Percentiles rank a stretch among this genome's conserved stretches.
Conservation (phyloP, 768 basidiomycete species). For the Suillus tomentosus region DNA sequence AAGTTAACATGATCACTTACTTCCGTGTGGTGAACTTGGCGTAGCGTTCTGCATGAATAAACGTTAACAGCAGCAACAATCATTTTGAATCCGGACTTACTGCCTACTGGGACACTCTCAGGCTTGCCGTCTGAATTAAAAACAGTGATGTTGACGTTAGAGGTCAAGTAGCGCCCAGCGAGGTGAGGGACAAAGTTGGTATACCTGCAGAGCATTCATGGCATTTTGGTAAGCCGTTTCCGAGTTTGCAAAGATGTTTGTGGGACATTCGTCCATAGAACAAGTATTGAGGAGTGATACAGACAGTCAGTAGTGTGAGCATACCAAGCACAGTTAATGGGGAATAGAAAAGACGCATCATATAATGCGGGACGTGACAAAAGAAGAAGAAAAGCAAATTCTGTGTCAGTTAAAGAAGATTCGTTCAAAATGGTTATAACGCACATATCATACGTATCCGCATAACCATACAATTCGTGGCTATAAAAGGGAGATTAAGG, state of each 20-base stretch:
- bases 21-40: conserved; percentile 73
- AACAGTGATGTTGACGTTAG: conserved; percentile 85
- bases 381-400: neutral
- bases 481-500: conserved; percentile 34
- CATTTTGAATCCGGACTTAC: conserved; percentile 27
- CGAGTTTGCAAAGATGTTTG: neutral
- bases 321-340: neutral
- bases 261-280: neutral
- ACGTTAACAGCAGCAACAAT: conserved; percentile 27
- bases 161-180: conserved; percentile 76
- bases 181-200: conserved; percentile 66
- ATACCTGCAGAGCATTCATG: conserved; percentile 40
- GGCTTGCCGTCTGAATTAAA: conserved; percentile 39
- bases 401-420: neutral
- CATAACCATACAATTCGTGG: conserved; percentile 82
- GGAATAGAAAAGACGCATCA: neutral
- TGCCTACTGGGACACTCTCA: conserved; percentile 47
- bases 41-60: conserved; percentile 49
- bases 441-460: conserved; percentile 66
- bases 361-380: neutral
- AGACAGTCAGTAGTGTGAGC: neutral
- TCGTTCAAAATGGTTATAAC: conserved; percentile 8
- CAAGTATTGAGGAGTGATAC: neutral
- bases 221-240: neutral
- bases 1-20: conserved; percentile 40